Base-by-base conservation (phyloP, 768 basidiomycete genomes). In the Fibroporia radiculosa region DNA sequence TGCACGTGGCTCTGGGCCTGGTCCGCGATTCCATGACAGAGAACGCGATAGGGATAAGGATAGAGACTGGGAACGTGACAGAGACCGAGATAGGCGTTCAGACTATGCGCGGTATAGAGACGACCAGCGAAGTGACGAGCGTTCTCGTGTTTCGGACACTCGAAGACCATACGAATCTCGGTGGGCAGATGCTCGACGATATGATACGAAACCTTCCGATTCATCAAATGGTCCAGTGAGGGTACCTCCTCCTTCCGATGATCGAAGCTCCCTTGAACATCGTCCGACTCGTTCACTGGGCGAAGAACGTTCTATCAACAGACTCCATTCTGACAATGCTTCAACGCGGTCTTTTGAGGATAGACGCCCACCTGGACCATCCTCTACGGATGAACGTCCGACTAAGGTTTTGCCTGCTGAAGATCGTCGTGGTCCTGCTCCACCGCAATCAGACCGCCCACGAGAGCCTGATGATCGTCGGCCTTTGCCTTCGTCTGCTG, bases 81-180 rank as follows among this genome's bases (percentile, higher is more conserved):
- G 63, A 48, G 68, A 62, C 29, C 51, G 62, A 41, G 60, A 65
- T 11, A 26, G 42, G 41, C 62, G 64, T 45, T 62, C 64, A 31
- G 67, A 68, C 19, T 62, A 63, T 34, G 58, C 57, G 48, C 63
- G 62, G 37, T 63, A 56, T 55, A 66, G 63, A 16, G 68, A 64
- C 48, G 71, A 67, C 49, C 62, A 59, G n/a, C 66, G 64, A 46
- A 63, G 56, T 35, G 71, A 66, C 49, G 68, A 60, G 45, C 65
- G 58, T 55, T 62, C 57, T 48, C 66, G 52, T 54, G 68, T 49
- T 32, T 5, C 42, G 4, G 60, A 54, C 27, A 51, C 42, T 18
- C 68, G 70, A 14, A 67, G 74, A 22, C 72, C 74, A 36, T 74
- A 71, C 48, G 72, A 76, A 16, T 63, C 71, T 6, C 62, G 65